Conservation (phyloP, 2,329 filamentous ascomycete species). For the Fusarium drepaniforme region DNA sequence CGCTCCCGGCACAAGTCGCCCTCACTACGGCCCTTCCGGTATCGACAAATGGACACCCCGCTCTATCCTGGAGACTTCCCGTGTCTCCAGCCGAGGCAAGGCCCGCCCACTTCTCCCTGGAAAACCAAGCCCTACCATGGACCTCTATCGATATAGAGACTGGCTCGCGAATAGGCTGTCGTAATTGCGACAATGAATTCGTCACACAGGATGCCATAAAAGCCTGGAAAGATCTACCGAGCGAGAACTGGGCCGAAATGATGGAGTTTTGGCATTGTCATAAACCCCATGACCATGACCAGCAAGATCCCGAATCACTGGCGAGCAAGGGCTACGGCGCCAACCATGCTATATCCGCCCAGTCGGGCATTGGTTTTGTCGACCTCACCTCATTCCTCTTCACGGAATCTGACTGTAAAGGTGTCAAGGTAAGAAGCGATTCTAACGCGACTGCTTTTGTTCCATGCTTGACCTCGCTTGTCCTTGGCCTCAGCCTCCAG, state of each 20-base stretch:
- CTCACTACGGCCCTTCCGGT: constrained; percentile 53
- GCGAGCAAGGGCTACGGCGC: constrained; percentile 85
- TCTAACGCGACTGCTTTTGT: constrained; percentile 25
- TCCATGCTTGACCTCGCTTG: constrained; percentile 10
- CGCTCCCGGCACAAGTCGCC: constrained; percentile 58
- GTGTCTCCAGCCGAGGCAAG: constrained; percentile 43
- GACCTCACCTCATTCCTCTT: constrained; percentile 85
- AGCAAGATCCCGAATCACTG: constrained; percentile 60
- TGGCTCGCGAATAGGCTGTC: constrained; percentile 57
- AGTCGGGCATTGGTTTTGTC: constrained; percentile 78
- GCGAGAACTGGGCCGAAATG: constrained; percentile 99
- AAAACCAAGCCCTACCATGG: constrained; percentile 65
- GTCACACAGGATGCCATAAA: constrained; percentile 55
- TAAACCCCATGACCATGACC: constrained; percentile 77
- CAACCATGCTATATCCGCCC: constrained; percentile 77
- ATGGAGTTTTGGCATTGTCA: constrained; percentile 99
- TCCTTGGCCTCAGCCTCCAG: constrained; percentile 4
- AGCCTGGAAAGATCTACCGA: constrained; percentile 92
- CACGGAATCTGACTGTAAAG: constrained; percentile 72
- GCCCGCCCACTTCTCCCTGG: constrained; percentile 46
- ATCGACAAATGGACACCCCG: constrained; percentile 45
- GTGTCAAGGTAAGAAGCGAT: constrained; percentile 51
- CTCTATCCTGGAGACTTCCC: constrained; percentile 68
- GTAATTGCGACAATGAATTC: constrained; percentile 53
- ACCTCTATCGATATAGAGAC: constrained; percentile 61